These are phyloP conservation scores for Trametes maxima DNA, from an alignment of 768 basidiomycete species.

Conservation along the genomic window DNA sequence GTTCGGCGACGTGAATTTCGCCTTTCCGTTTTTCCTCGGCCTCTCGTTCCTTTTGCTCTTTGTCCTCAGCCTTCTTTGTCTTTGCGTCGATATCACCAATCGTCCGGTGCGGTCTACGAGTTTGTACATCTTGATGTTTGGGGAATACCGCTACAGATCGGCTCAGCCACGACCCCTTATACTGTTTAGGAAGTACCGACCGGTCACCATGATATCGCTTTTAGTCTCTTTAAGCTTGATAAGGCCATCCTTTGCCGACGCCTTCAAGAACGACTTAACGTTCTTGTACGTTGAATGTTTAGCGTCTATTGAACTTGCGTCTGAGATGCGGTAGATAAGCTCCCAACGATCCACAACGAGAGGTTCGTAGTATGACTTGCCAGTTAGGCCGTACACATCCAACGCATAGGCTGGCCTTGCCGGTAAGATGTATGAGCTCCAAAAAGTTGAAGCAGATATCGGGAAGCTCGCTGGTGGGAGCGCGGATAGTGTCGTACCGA, in stretches of 20 bases:
- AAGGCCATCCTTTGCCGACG: conserved; percentile 71
- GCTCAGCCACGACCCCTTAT: neutral
- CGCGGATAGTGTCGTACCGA: conserved; percentile 50
- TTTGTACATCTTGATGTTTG: conserved; percentile 56
- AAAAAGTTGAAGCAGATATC: conserved; percentile 74
- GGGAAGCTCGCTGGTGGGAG: conserved; percentile 64
- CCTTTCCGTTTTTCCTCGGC: conserved; percentile 43
- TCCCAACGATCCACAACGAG: conserved; percentile 10
- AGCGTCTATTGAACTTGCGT: conserved; percentile 58
- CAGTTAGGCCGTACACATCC: conserved; percentile 20
- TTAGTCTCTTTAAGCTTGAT: conserved; percentile 68
- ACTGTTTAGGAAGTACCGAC: conserved; percentile 4
- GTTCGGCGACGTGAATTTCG: conserved; percentile 62
- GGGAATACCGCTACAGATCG: conserved; percentile 49
- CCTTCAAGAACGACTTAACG: conserved; percentile 77
- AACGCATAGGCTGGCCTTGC: conserved; percentile 70
- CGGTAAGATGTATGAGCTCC: conserved; percentile 76
- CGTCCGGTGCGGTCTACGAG: conserved; percentile 57
- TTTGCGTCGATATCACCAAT: conserved; percentile 66
- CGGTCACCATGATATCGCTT: conserved; percentile 50
- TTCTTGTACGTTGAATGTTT: conserved; percentile 83
- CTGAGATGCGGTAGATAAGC: conserved; percentile 32
- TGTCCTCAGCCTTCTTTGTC: conserved; percentile 59
- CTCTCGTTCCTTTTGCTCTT: conserved; percentile 54
- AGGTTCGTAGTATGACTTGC: conserved; percentile 28